A percentile compares a stretch with the other conserved stretches of the same genome.
Conservation (phyloP, 345 rosid species). For the Eucalyptus victrix region DNA sequence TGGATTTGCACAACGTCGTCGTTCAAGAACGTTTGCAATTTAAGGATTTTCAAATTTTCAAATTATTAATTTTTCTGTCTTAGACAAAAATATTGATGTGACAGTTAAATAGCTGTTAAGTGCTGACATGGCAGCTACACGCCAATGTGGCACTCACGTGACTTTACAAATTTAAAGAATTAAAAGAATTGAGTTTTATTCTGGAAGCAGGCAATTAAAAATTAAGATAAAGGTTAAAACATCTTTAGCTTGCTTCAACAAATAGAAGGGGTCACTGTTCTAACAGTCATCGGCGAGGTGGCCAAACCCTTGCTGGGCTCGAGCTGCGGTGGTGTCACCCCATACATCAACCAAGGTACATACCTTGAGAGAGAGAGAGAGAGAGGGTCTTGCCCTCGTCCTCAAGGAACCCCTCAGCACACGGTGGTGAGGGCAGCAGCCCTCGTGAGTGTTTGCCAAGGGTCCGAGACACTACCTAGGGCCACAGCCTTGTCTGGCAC, state of each 20-base stretch:
- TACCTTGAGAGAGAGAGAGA: too few relatives aligned
- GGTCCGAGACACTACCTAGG: neutral
- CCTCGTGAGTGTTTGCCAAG: neutral
- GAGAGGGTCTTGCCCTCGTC: too few relatives aligned
- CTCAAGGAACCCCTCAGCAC: neutral
- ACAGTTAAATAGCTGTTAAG: neutral
- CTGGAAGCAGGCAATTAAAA: neutral
- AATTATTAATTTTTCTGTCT: neutral
- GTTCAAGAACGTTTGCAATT: neutral
- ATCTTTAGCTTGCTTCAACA: neutral
- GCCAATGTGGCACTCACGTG: neutral
- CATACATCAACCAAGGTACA: too few relatives aligned
- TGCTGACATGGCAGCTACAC: neutral
- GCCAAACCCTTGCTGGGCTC: neutral
- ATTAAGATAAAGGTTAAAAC: neutral
- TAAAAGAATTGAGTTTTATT: neutral
- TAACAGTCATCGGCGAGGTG: neutral
- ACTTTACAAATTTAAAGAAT: neutral
- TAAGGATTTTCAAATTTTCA: too few relatives aligned
- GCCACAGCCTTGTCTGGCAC: neutral
- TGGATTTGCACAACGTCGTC: neutral
- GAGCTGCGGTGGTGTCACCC: too few relatives aligned
- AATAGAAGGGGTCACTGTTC: neutral
- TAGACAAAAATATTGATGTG: neutral
- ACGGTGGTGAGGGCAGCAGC: neutral